Percentiles rank a stretch among this genome's conserved stretches.
Evolutionary conservation across 306 rosid genomes (phyloP).

Genomic region (Begonia masoniana): DNA sequence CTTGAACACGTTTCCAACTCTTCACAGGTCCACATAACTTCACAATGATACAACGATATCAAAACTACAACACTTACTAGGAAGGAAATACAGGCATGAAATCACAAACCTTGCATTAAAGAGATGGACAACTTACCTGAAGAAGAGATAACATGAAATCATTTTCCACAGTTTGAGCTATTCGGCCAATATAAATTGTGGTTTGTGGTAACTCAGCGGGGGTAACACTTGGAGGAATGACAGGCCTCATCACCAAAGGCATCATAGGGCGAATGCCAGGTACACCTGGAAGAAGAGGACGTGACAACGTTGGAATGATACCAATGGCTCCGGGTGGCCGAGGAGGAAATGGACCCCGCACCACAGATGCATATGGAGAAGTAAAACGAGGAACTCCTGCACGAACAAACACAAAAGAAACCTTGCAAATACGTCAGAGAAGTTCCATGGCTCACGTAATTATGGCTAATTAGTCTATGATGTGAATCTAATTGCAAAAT

Average conservation of each 20-base stretch:
- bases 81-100: background rate
- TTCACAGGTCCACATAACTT: constrained; percentile 91
- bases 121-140: constrained; percentile 36
- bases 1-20: constrained; percentile 93
- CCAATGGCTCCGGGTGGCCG: constrained; percentile 74
- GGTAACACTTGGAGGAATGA: constrained; percentile 50
- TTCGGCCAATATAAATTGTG: constrained; percentile 85
- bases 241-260: constrained; percentile 68
- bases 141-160: constrained; percentile 76
- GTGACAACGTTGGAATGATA: constrained; percentile 49
- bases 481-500: too few species aligned
- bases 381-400: constrained; percentile 86
- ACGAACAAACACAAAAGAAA: constrained; percentile 32
- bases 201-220: constrained; percentile 78
- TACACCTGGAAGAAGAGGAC: constrained; percentile 68
- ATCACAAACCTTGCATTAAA: background rate
- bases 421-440: constrained; percentile 67
- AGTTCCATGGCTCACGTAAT: constrained; percentile 7
- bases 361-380: constrained; percentile 60
- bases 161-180: constrained; percentile 83
- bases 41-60: constrained; percentile 12
- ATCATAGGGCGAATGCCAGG: constrained; percentile 75
- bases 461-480: background rate
- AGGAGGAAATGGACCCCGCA: constrained; percentile 64
- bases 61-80: constrained; percentile 1